Evolutionary conservation across 345 rosid species (phyloP).

Genomic region (Brassica cretica): DNA sequence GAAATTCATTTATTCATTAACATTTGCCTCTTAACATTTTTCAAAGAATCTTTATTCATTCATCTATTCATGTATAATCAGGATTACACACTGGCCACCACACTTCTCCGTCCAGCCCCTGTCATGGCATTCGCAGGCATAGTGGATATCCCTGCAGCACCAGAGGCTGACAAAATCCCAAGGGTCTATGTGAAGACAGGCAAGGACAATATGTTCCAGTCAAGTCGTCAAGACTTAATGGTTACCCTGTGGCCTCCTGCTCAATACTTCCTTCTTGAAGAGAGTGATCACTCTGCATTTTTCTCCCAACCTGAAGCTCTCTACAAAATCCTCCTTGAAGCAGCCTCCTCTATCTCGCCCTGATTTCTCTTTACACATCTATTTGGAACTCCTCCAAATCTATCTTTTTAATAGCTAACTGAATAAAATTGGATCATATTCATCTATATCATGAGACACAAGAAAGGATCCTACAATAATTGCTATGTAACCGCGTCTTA

Average conservation of each 20-base stretch:
- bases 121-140: conserved; percentile 34
- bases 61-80: neutral
- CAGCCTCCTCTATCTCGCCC: conserved; percentile 26
- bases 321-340: conserved; percentile 31
- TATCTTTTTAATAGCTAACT: conserved; percentile 1
- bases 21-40: neutral
- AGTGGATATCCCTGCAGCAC: conserved; percentile 24
- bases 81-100: conserved; percentile 43
- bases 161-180: conserved; percentile 36
- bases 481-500: conserved; percentile 20
- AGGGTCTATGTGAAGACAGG: conserved; percentile 44
- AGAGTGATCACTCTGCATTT: conserved; percentile 47
- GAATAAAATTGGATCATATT: conserved; percentile 12
- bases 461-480: conserved; percentile 21
- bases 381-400: neutral
- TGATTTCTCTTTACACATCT: neutral
- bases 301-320: conserved; percentile 45
- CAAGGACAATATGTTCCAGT: conserved; percentile 33
- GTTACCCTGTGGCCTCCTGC: conserved; percentile 45
- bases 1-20: no score
- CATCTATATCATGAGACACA: conserved; percentile 15
- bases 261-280: conserved; percentile 23
- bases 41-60: neutral
- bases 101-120: conserved; percentile 43
- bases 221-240: conserved; percentile 35